phyloP scores from a whole-genome alignment of 495 filamentous ascomycete genomes.

The Penicillium argentinense region DNA sequence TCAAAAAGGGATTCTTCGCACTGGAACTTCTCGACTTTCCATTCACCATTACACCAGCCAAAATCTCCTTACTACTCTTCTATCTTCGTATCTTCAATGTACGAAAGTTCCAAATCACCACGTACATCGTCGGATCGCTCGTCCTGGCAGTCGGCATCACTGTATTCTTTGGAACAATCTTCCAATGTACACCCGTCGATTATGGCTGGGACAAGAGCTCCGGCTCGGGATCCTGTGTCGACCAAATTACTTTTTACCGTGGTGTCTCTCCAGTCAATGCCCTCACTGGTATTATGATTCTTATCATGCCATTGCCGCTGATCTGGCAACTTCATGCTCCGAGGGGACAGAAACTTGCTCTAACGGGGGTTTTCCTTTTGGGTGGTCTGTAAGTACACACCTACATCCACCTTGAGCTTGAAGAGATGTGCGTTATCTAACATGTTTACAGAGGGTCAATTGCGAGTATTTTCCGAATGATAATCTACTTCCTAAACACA shows the following conservation, averaged over 20 bases:
- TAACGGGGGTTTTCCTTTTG: constrained; percentile 28
- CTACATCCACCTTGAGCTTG: too few relatives aligned
- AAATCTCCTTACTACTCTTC: constrained; percentile 36
- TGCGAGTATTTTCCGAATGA: constrained; percentile 24
- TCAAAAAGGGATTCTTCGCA: constrained; percentile 5
- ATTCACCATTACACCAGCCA: constrained; percentile 16
- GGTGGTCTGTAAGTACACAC: constrained; percentile 30
- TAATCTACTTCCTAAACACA: constrained; percentile 12
- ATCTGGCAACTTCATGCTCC: constrained; percentile 32
- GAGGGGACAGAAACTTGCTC: constrained; percentile 21
- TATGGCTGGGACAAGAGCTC: constrained; percentile 29
- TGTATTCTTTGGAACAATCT: constrained; percentile 27
- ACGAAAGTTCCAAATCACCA: constrained; percentile 21
- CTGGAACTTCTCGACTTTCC: constrained; percentile 16
- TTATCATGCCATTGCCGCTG: constrained; percentile 46
- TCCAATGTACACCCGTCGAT: constrained; percentile 36
- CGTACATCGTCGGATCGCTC: constrained; percentile 33
- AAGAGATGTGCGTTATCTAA: background rate
- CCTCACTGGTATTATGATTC: constrained; percentile 35
- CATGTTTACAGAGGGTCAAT: constrained; percentile 13
- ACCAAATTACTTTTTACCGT: constrained; percentile 31
- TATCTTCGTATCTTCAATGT: constrained; percentile 41
- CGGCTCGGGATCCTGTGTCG: constrained; percentile 24
- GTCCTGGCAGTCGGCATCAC: constrained; percentile 23
- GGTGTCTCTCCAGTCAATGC: constrained; percentile 32